These are phyloP conservation scores for Termitomyces heimii DNA, from an alignment of 768 basidiomycete genomes.

Conservation along the genomic window DNA sequence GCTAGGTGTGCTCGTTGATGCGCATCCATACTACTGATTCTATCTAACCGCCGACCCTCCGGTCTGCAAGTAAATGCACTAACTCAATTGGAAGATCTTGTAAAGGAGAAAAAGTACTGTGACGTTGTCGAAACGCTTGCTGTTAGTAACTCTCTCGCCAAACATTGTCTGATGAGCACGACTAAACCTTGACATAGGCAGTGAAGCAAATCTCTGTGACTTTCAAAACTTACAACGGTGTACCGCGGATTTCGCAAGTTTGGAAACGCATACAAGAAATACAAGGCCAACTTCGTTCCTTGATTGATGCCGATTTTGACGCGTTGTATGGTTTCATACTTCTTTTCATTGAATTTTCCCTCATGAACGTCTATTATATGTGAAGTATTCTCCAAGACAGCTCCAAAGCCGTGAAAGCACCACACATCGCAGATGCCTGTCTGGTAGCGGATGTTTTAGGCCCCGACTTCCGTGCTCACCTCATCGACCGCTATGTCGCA, in stretches of 20 bases:
- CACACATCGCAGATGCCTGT: conserved; percentile 76
- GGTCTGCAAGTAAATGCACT: conserved; percentile 64
- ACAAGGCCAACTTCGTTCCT: conserved; percentile 74
- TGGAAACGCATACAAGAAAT: conserved; percentile 78
- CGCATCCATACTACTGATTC: not conserved
- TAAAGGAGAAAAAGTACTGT: conserved; percentile 72
- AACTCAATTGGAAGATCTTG: conserved; percentile 71
- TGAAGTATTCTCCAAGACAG: conserved; percentile 54
- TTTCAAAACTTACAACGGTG: conserved; percentile 74
- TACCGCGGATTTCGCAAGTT: conserved; percentile 71
- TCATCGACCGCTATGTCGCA: conserved; percentile 85
- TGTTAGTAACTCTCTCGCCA: conserved; percentile 29
- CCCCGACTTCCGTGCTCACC: conserved; percentile 69
- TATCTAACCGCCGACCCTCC: not conserved
- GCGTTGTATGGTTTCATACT: conserved; percentile 58
- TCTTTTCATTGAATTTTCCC: not conserved
- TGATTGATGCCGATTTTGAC: conserved; percentile 89
- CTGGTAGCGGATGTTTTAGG: conserved; percentile 88
- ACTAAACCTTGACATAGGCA: conserved; percentile 42
- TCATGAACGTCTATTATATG: not conserved
- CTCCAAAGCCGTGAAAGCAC: conserved; percentile 55
- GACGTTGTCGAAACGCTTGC: conserved; percentile 82
- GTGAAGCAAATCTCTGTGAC: conserved; percentile 79
- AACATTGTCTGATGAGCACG: not conserved
- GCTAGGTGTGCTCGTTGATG: conserved; percentile 58